phyloP scores from a whole-genome alignment of 2,329 filamentous ascomycete genomes.

The Botrytis squamosa region DNA sequence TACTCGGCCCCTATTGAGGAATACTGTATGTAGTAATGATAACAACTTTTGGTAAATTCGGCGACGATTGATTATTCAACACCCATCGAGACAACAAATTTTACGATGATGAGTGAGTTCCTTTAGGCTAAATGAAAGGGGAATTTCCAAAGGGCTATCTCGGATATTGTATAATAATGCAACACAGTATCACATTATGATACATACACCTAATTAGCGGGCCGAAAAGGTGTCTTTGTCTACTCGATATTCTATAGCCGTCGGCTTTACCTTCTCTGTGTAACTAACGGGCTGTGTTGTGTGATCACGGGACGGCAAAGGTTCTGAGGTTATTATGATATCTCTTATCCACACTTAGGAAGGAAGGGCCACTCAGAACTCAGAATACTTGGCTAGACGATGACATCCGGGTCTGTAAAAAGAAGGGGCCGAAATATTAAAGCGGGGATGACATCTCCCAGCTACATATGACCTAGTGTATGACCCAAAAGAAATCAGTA shows the following conservation, averaged over 20 bases:
- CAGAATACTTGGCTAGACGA: background rate
- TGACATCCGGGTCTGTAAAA: background rate
- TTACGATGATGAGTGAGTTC: too few relatives aligned
- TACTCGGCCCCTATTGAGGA: background rate
- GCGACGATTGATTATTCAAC: background rate
- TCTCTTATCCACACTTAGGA: background rate
- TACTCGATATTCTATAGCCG: background rate
- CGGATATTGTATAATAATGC: background rate
- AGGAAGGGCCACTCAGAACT: background rate
- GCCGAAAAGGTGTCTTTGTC: background rate
- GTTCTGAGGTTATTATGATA: background rate
- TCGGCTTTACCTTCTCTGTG: background rate
- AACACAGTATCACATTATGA: background rate
- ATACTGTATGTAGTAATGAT: background rate
- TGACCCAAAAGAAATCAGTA: background rate
- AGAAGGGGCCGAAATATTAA: conserved; percentile 1
- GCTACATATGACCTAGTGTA: background rate
- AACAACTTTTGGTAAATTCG: background rate
- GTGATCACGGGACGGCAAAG: background rate
- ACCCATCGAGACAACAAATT: background rate
- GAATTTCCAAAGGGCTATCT: background rate
- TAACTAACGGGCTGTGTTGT: background rate
- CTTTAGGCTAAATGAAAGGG: conserved; percentile 17
- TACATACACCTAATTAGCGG: background rate
- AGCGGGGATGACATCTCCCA: background rate